Evolutionary conservation across 441 rosid genomes (phyloP).

Genomic region (Mallotus japonicus): DNA sequence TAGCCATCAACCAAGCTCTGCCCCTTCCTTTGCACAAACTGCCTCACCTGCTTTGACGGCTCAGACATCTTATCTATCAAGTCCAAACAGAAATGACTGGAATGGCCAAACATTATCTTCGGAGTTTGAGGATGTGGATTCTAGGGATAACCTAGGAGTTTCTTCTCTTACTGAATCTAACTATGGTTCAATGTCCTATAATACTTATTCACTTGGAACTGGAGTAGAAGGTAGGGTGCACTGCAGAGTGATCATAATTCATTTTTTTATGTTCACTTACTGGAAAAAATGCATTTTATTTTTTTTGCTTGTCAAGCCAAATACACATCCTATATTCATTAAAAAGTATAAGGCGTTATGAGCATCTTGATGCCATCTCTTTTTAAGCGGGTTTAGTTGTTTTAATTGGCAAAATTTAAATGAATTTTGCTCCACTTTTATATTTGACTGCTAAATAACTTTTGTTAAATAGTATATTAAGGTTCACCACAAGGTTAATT

Average conservation of each 20-base stretch:
- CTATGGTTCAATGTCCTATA: slow-evolving; percentile 17
- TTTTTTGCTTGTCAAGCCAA: neutral
- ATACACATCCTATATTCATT: neutral
- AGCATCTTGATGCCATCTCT: neutral
- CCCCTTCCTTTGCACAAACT: slow-evolving; percentile 30
- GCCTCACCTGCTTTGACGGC: slow-evolving; percentile 32
- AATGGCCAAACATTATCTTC: slow-evolving; percentile 40
- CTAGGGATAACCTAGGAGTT: slow-evolving; percentile 27
- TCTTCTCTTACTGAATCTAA: slow-evolving; percentile 27
- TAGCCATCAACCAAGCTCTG: slow-evolving; percentile 37
- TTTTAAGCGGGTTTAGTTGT: neutral
- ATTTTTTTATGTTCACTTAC: neutral
- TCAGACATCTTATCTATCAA: slow-evolving; percentile 35
- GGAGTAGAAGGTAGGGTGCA: slow-evolving; percentile 37
- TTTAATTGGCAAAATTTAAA: neutral
- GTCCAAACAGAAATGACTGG: slow-evolving; percentile 34
- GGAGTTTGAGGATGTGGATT: slow-evolving; percentile 41
- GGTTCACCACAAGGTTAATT: neutral
- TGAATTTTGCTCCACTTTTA: neutral
- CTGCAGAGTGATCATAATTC: slow-evolving; percentile 3
- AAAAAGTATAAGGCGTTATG: neutral
- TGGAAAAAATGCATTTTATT: neutral
- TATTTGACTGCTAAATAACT: neutral
- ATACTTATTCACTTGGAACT: slow-evolving; percentile 32
- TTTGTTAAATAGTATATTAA: no score